These are phyloP conservation scores for Chrysanthemum seticuspe DNA, from an alignment of 129 eudicot genomes.

Conservation along the genomic window DNA sequence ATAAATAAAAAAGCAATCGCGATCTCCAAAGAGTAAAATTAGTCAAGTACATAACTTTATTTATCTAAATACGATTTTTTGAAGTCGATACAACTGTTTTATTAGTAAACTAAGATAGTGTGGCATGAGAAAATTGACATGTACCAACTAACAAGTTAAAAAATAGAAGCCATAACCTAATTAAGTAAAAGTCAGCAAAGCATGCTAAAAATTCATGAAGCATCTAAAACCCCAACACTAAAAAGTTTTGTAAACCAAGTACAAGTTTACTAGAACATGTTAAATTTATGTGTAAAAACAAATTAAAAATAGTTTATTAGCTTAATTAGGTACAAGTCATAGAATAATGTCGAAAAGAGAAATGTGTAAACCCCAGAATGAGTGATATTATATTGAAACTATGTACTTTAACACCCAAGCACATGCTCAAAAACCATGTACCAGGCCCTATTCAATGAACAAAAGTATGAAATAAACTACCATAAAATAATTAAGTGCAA, in stretches of 20 bases:
- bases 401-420: no score
- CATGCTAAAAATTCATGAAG: background rate
- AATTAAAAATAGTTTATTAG: background rate
- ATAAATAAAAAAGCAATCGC: no score
- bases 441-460: constrained; percentile 5
- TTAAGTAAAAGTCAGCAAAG: background rate
- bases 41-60: no score
- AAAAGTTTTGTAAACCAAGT: no score
- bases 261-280: no score
- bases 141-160: background rate
- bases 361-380: background rate
- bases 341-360: background rate
- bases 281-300: background rate
- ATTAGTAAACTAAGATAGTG: no score
- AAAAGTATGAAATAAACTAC: background rate
- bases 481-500: background rate
- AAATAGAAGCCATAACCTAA: background rate
- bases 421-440: constrained; percentile 8
- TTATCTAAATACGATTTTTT: no score
- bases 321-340: background rate
- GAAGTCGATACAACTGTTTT: no score
- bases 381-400: no score
- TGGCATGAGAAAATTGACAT: no score
- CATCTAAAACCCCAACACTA: background rate
- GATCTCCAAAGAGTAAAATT: no score